Evolutionary conservation across 2,329 filamentous ascomycete genomes (phyloP).

Genomic region (Alternaria conjuncta): DNA sequence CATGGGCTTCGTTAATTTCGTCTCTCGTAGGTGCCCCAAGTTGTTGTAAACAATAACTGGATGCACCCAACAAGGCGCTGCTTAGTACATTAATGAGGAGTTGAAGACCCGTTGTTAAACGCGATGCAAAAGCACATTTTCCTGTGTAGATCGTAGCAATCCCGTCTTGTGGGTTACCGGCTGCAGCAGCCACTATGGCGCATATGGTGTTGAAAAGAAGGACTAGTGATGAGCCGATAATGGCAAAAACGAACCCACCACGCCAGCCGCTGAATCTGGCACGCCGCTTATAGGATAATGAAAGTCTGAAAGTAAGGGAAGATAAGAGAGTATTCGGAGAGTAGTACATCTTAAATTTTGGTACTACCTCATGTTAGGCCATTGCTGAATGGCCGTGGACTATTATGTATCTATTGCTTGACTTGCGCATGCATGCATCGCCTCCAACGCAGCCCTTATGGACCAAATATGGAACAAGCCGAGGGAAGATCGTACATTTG

Average conservation of each 20-base stretch:
- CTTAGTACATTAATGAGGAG: not conserved
- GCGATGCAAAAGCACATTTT: not conserved
- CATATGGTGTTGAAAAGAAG: not conserved
- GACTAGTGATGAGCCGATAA: not conserved
- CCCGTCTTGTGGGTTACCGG: not conserved
- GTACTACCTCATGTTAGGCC: too few relatives aligned
- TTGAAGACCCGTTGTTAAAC: not conserved
- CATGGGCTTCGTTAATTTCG: not conserved
- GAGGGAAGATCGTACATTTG: accelerated
- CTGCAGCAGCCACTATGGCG: not conserved
- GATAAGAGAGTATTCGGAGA: not conserved
- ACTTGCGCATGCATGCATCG: accelerated
- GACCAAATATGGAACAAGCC: not conserved
- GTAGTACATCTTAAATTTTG: too few relatives aligned
- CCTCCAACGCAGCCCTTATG: not conserved
- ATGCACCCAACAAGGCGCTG: not conserved
- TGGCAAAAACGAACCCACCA: not conserved
- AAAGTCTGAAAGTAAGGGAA: not conserved
- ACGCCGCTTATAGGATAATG: accelerated
- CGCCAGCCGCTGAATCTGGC: not conserved
- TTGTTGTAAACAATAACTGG: not conserved
- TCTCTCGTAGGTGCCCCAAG: not conserved
- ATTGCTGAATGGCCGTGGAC: too few relatives aligned
- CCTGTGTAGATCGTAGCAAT: not conserved
- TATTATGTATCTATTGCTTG: not conserved